A percentile compares a stretch with the other conserved stretches of the same genome.
phyloP scores from a whole-genome alignment of 2,329 filamentous ascomycete genomes.

The Calycina herbarum region DNA sequence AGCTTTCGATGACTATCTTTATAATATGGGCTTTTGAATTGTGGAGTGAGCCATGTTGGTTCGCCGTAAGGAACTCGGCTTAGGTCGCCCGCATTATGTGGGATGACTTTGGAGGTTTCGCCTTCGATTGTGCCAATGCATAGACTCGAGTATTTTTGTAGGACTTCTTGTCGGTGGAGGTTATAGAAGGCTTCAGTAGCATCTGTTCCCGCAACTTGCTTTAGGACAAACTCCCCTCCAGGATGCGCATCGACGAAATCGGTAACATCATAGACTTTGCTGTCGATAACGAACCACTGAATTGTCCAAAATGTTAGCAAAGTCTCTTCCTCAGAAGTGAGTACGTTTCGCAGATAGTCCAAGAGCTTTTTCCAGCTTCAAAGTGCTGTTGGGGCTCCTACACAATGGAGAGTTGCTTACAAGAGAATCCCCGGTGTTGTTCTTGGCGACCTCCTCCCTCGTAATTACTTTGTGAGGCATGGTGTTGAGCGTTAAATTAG shows the following conservation, averaged over 20 bases:
- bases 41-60: constrained; percentile 75
- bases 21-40: constrained; percentile 80
- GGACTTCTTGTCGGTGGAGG: constrained; percentile 86
- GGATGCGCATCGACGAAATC: constrained; percentile 86
- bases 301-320: constrained; percentile 47
- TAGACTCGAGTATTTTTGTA: constrained; percentile 74
- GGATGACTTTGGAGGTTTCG: constrained; percentile 73
- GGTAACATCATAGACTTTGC: constrained; percentile 81
- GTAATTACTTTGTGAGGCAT: constrained; percentile 42
- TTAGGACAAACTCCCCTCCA: constrained; percentile 73
- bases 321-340: background rate
- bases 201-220: constrained; percentile 78
- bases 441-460: constrained; percentile 68
- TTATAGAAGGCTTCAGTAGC: constrained; percentile 87
- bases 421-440: constrained; percentile 66
- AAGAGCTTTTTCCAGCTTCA: background rate
- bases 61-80: constrained; percentile 81
- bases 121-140: constrained; percentile 73
- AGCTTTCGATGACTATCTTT: constrained; percentile 70
- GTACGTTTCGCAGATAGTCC: background rate
- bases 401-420: background rate
- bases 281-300: constrained; percentile 78
- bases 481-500: constrained; percentile 8
- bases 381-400: background rate
- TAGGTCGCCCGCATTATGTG: constrained; percentile 68